phyloP scores from a whole-genome alignment of 129 eudicot genomes.

The Arctium lappa region DNA sequence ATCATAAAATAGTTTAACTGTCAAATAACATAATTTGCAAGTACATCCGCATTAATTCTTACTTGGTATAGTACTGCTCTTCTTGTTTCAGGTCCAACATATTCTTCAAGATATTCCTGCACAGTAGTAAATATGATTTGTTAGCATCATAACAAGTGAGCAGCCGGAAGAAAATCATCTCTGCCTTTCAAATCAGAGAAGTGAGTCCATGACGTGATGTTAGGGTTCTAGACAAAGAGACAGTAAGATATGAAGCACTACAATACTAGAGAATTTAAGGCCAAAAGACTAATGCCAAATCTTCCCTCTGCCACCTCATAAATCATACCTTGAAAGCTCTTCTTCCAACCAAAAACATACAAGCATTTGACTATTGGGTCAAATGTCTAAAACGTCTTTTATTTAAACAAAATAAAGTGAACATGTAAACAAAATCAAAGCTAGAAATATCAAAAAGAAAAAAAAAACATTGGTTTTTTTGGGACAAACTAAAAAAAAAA shows the following conservation, averaged over 20 bases:
- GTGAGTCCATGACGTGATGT: background rate
- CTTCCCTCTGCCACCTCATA: background rate
- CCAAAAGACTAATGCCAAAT: background rate
- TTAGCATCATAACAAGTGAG: slow-evolving; percentile 10
- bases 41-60: slow-evolving; percentile 27
- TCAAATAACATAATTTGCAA: background rate
- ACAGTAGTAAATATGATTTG: slow-evolving; percentile 5
- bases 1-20: background rate
- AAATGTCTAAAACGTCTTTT: background rate
- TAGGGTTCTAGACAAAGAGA: background rate
- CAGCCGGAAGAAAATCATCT: background rate
- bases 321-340: background rate
- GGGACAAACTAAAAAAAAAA: background rate
- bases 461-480: background rate
- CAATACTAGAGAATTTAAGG: background rate
- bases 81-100: slow-evolving; percentile 61
- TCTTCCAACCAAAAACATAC: background rate
- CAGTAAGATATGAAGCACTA: background rate
- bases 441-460: background rate
- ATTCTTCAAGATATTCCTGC: slow-evolving; percentile 92
- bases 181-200: background rate
- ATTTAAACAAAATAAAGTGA: background rate
- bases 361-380: background rate
- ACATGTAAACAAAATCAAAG: background rate
- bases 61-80: slow-evolving; percentile 77